A percentile compares a stretch with the other conserved stretches of the same genome.
These are phyloP conservation scores for Boletus vermiculosoides DNA, from an alignment of 768 basidiomycete genomes.

Conservation along the genomic window DNA sequence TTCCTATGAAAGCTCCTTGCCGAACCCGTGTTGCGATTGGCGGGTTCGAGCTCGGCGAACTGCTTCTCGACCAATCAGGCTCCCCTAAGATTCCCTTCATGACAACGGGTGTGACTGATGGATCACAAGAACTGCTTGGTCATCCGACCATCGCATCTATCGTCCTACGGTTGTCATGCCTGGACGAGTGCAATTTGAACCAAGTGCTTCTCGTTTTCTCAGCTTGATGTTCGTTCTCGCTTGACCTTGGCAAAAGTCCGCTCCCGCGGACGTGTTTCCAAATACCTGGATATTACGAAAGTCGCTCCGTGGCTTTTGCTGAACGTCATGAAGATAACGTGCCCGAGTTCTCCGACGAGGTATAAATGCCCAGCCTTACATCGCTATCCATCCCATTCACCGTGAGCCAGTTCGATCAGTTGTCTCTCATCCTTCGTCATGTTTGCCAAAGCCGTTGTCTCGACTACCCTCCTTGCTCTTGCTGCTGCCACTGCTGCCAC, in stretches of 20 bases:
- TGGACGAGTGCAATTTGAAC: background rate
- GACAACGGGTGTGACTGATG: background rate
- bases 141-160: background rate
- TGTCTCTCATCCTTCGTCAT: background rate
- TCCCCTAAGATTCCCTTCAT: too few relatives aligned
- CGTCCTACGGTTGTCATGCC: too few relatives aligned
- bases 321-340: background rate
- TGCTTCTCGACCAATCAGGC: too few relatives aligned
- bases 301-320: background rate
- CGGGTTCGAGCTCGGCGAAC: too few relatives aligned
- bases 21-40: too few relatives aligned
- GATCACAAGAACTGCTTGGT: background rate
- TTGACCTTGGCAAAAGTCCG: background rate
- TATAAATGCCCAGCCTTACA: background rate
- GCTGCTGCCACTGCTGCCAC: background rate
- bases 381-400: background rate
- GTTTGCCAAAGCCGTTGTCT: slow-evolving; percentile 1
- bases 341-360: background rate
- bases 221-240: background rate
- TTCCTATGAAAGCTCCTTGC: background rate
- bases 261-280: background rate
- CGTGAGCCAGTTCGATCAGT: background rate
- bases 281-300: background rate
- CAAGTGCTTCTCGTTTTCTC: background rate
- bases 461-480: background rate